Evolutionary conservation across 306 rosid species (phyloP).

Genomic region (Astragalus membranaceus): DNA sequence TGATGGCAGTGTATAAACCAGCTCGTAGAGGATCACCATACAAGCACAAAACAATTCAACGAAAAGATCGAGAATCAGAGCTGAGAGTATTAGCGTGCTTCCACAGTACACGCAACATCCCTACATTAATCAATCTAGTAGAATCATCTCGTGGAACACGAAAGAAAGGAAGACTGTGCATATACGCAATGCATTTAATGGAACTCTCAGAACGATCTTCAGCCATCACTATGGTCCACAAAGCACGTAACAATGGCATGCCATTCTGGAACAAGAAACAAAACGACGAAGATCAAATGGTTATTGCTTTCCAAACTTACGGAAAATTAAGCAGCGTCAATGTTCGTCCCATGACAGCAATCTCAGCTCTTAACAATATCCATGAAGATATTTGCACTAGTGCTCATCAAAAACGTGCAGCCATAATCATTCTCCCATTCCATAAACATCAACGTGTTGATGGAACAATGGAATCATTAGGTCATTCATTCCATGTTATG

Average conservation of each 20-base stretch:
- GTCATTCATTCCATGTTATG: slow-evolving; percentile 28
- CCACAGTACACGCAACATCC: slow-evolving; percentile 61
- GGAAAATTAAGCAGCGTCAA: slow-evolving; percentile 45
- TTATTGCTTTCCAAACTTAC: slow-evolving; percentile 62
- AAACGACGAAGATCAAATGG: slow-evolving; percentile 35
- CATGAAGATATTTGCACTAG: slow-evolving; percentile 65
- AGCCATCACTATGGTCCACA: slow-evolving; percentile 72
- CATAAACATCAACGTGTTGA: slow-evolving; percentile 58
- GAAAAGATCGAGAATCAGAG: slow-evolving; percentile 38
- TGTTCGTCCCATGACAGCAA: slow-evolving; percentile 65
- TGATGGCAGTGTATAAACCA: slow-evolving; percentile 57
- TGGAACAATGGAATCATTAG: slow-evolving; percentile 57
- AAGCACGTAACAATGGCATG: slow-evolving; percentile 58
- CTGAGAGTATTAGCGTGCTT: slow-evolving; percentile 59
- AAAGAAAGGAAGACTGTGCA: slow-evolving; percentile 47
- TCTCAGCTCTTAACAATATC: slow-evolving; percentile 45
- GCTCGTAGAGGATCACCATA: slow-evolving; percentile 63
- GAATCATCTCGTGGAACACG: slow-evolving; percentile 57
- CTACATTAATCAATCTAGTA: slow-evolving; percentile 50
- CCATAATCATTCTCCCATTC: slow-evolving; percentile 54
- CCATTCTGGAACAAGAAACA: slow-evolving; percentile 65
- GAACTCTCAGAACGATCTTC: slow-evolving; percentile 74
- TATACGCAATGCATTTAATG: slow-evolving; percentile 77
- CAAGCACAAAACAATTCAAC: slow-evolving; percentile 45
- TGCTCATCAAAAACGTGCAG: slow-evolving; percentile 53